Conservation (phyloP, 306 rosid genomes). For the Crotalaria pallida region DNA sequence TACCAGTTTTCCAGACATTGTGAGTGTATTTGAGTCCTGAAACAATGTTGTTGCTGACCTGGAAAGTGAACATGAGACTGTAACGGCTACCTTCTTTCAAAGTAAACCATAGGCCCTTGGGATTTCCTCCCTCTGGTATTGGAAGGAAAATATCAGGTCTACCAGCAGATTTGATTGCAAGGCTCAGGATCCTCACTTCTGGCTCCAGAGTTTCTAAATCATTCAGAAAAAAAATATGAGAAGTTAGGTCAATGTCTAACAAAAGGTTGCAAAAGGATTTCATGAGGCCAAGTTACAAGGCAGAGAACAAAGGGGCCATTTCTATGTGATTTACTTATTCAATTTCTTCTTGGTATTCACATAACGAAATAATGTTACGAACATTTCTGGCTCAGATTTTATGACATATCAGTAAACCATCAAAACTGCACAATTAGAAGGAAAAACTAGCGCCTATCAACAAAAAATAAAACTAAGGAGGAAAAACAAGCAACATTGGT, state of each 20-base stretch:
- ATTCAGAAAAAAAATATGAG: not conserved
- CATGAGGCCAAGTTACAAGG: not conserved
- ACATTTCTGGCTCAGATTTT: not conserved
- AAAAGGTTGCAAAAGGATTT: not conserved
- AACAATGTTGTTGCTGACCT: slow-evolving; percentile 81
- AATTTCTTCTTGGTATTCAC: slow-evolving; percentile 8
- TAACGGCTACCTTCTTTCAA: slow-evolving; percentile 97
- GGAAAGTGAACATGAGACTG: slow-evolving; percentile 67
- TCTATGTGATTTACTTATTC: not conserved
- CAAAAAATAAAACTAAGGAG: no score
- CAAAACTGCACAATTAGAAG: not conserved
- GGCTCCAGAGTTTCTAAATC: slow-evolving; percentile 74
- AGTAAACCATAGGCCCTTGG: slow-evolving; percentile 85
- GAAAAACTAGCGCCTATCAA: not conserved
- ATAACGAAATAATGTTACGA: not conserved
- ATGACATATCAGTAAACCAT: not conserved
- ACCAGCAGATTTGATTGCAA: slow-evolving; percentile 63
- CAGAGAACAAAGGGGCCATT: not conserved
- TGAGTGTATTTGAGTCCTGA: slow-evolving; percentile 92
- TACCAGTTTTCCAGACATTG: slow-evolving; percentile 88
- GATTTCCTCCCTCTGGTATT: slow-evolving; percentile 72
- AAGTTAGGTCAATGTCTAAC: not conserved
- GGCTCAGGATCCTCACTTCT: slow-evolving; percentile 82
- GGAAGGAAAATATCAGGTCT: slow-evolving; percentile 76
- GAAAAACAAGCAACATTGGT: not conserved